Percentiles rank a stretch among this genome's conserved stretches.
These are phyloP conservation scores for Taphrina betulina DNA, from an alignment of 1,139 yeast genomes.

Conservation along the genomic window DNA sequence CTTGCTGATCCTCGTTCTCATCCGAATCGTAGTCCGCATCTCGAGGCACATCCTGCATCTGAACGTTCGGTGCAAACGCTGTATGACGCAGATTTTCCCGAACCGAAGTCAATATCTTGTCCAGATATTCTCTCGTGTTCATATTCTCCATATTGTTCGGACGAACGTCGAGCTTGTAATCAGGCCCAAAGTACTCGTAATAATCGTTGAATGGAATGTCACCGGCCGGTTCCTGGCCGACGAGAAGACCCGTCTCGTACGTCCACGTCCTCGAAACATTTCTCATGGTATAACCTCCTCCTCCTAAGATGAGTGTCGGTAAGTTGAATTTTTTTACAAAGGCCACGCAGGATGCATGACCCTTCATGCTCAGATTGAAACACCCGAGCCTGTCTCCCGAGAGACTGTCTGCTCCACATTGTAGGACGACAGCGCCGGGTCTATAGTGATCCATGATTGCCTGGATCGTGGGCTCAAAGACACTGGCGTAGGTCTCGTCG, in stretches of 20 bases:
- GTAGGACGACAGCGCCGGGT: constrained; percentile 88
- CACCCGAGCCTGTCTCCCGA: constrained; percentile 91
- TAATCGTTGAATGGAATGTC: constrained; percentile 95
- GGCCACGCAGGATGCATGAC: constrained; percentile 94
- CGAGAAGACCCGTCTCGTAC: constrained; percentile 84
- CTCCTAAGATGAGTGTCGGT: constrained; percentile 91
- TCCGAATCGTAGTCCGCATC: constrained; percentile 69
- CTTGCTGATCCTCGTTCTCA: constrained; percentile 62
- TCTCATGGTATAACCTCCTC: constrained; percentile 98
- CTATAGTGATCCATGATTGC: constrained; percentile 90
- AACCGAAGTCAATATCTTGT: constrained; percentile 77
- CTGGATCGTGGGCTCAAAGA: constrained; percentile 80
- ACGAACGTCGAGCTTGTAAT: constrained; percentile 85
- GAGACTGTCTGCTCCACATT: constrained; percentile 87
- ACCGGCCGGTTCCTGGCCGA: constrained; percentile 70
- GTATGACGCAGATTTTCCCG: constrained; percentile 78
- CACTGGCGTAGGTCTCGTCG: constrained; percentile 78
- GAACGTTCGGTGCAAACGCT: constrained; percentile 93
- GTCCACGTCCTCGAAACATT: constrained; percentile 97
- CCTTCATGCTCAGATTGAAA: constrained; percentile 85
- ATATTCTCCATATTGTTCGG: constrained; percentile 97
- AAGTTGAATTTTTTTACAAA: constrained; percentile 81
- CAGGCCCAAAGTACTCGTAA: constrained; percentile 96
- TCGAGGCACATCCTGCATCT: constrained; percentile 82
- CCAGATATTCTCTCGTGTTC: constrained; percentile 86